Base-by-base conservation (phyloP, 208 protist genomes). In the Leptomonas seymouri region DNA sequence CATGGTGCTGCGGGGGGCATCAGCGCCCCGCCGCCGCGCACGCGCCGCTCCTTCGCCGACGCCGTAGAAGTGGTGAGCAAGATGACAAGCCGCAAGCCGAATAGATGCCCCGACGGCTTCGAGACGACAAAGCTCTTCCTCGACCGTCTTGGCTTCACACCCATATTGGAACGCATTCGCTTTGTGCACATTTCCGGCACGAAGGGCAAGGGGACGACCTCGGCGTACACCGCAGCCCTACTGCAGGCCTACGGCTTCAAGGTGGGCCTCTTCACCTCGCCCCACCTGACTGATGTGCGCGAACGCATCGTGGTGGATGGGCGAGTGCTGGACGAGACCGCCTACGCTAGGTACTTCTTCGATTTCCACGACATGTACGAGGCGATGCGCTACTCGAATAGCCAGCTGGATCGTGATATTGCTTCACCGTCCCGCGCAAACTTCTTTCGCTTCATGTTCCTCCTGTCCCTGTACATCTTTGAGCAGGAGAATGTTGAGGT, bases 131-230 rank as follows among this genome's bases (percentile, higher is more conserved):
- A 80, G 58, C 68, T 84, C 39, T 74, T 87, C 8, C 31, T 93
- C 27, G 82, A 90, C 45, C 80, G 84, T 61, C 83, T 99, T 77
- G 82, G 94, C 93, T 86, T 99, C 96, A 60, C 91, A 67, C 83
- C 85, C 9, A 85, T 98, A 62, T 86, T 98, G 55, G 81, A 94
- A 31, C 90, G 91, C 67, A 89, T 99, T 70, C 95, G 98, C 60
- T 90, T 95, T 71, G 90, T 98, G 21, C 95, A 98, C 67, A 79
- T 98, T 14, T 87, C 95, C 30, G 95, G 95, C 48, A 98, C 95
- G 1, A 98, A 98, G 55, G 95, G 95, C 7, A 98, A 98, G 58
- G 95, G 95, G 25, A 94, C 90, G 0, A 96, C 92, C 9, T 80
- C 85, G 12, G 76, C 85, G 14, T 97, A 94, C 80, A 94, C 84